These are phyloP conservation scores for Nicotiana obtusifolia DNA, from an alignment of 257 asterid species.

Conservation along the genomic window DNA sequence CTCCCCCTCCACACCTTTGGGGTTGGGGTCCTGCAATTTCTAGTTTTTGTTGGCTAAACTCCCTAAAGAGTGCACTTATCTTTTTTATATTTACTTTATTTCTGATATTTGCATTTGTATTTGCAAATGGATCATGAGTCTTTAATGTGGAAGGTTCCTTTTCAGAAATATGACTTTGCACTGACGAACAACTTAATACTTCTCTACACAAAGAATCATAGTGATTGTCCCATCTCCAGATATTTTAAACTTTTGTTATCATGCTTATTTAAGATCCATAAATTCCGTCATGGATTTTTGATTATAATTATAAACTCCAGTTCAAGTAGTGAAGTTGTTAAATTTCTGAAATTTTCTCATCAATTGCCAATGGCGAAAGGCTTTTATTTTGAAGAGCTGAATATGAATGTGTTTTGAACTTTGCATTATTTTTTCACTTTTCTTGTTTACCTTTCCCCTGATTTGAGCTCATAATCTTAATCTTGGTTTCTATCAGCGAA, in stretches of 20 bases:
- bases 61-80: neutral
- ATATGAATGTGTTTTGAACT: neutral
- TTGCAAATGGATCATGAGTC: slow-evolving; percentile 4
- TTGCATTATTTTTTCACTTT: neutral
- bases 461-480: slow-evolving; percentile 8
- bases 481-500: slow-evolving; percentile 53
- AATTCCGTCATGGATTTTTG: no score
- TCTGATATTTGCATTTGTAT: neutral
- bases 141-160: neutral
- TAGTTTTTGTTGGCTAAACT: neutral
- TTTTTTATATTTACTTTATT: neutral
- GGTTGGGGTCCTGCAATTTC: neutral
- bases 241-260: no score
- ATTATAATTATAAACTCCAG: no score
- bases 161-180: neutral
- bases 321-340: no score
- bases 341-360: neutral
- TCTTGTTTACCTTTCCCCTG: slow-evolving; percentile 7
- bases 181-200: slow-evolving; percentile 2
- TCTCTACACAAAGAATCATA: neutral
- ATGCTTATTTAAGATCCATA: no score
- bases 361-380: neutral
- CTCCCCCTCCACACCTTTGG: neutral
- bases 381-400: neutral
- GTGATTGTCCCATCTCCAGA: neutral